phyloP scores from a whole-genome alignment of 371 early-diverging fungal species.

The Nematocida minor region DNA sequence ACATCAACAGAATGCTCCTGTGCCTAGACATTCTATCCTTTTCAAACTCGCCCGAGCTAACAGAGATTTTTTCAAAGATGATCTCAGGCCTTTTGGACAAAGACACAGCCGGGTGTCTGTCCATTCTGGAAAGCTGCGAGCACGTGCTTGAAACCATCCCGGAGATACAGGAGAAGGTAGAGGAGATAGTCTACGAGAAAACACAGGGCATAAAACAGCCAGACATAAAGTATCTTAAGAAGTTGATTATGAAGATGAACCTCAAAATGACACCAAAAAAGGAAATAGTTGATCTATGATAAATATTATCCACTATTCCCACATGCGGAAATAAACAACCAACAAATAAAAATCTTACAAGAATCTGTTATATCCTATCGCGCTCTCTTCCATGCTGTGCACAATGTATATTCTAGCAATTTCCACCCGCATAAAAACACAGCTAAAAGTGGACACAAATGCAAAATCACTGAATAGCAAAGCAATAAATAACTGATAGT shows the following conservation, averaged over 20 bases:
- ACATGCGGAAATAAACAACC: too few species aligned
- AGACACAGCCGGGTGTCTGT: neutral
- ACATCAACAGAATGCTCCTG: conserved; percentile 42
- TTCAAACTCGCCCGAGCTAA: neutral
- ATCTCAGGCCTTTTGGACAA: neutral
- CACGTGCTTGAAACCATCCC: conserved; percentile 29
- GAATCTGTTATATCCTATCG: too few species aligned
- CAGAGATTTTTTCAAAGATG: neutral
- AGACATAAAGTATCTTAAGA: conserved; percentile 18
- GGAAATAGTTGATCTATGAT: conserved; percentile 33
- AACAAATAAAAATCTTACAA: too few species aligned
- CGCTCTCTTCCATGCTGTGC: too few species aligned
- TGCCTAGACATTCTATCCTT: conserved; percentile 32
- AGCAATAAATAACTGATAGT: too few species aligned
- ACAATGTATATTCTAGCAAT: too few species aligned
- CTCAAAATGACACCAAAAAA: neutral
- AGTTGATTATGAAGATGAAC: neutral
- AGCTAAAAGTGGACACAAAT: too few species aligned
- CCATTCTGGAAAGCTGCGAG: conserved; percentile 37
- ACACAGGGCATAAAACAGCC: neutral
- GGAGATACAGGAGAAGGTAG: neutral
- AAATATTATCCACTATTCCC: too few species aligned
- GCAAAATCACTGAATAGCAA: too few species aligned
- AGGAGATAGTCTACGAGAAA: neutral
- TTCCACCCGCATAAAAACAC: too few species aligned